These are phyloP conservation scores for Myochromella boudieri DNA, from an alignment of 768 basidiomycete genomes.

Conservation along the genomic window DNA sequence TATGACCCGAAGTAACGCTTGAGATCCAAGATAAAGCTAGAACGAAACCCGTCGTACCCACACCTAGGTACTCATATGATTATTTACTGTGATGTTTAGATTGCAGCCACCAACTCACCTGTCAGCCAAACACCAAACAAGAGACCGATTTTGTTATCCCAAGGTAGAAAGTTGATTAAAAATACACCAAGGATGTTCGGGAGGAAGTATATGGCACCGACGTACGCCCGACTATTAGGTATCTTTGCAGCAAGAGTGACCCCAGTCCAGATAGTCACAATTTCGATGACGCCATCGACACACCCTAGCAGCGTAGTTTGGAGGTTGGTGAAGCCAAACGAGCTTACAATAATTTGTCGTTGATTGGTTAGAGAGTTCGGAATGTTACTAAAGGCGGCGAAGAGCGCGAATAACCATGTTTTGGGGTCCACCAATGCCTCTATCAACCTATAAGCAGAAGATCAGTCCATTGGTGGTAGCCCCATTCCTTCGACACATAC, in stretches of 20 bases:
- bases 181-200: constrained; percentile 66
- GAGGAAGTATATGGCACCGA: constrained; percentile 58
- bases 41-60: constrained; percentile 44
- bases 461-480: not conserved
- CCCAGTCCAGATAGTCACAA: constrained; percentile 69
- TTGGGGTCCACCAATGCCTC: constrained; percentile 71
- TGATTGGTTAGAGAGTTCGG: constrained; percentile 71
- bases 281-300: constrained; percentile 64
- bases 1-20: constrained; percentile 67
- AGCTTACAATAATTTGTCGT: constrained; percentile 59
- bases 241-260: constrained; percentile 57
- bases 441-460: constrained; percentile 46
- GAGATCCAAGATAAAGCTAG: constrained; percentile 65
- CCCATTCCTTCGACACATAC: constrained; percentile 37
- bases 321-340: constrained; percentile 62
- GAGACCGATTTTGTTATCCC: constrained; percentile 63
- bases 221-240: constrained; percentile 61
- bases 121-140: constrained; percentile 57
- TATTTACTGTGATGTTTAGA: not conserved
- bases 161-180: constrained; percentile 64
- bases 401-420: constrained; percentile 76
- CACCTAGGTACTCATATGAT: no score
- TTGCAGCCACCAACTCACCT: constrained; percentile 29
- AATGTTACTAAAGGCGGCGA: constrained; percentile 58
- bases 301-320: constrained; percentile 72